Evolutionary conservation across 176 grass and related monocot genomes (phyloP).

Genomic region (barley (Hordeum vulgare)): MorexV3_pseudomolecules_assembly NC_058523.1:17957875-17958374

Average conservation of each 20-base stretch:
- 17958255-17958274: slow-evolving; percentile 4
- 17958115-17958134: slow-evolving; percentile 81
- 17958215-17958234: not conserved
- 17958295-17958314: not conserved
- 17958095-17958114: slow-evolving; percentile 10
- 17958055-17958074: slow-evolving; percentile 26
- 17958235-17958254: not conserved
- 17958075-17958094: not conserved
- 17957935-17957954: slow-evolving; percentile 42
- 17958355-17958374: too few relatives aligned
- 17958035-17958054: slow-evolving; percentile 84
- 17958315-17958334: not conserved
- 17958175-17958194: slow-evolving; percentile 85
- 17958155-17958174: slow-evolving; percentile 86
- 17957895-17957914: not conserved
- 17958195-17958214: slow-evolving; percentile 68
- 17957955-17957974: slow-evolving; percentile 80
- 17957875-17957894: not conserved
- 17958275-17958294: not conserved
- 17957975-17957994: slow-evolving; percentile 77
- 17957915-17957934: not conserved
- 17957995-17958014: slow-evolving; percentile 81
- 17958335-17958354: too few relatives aligned
- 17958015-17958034: slow-evolving; percentile 78
- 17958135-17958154: slow-evolving; percentile 94